Evolutionary conservation across 176 grass and related monocot genomes (phyloP), one percentile per base, ranked within the genome.

Genomic region (Oropetium thomaeum): DNA sequence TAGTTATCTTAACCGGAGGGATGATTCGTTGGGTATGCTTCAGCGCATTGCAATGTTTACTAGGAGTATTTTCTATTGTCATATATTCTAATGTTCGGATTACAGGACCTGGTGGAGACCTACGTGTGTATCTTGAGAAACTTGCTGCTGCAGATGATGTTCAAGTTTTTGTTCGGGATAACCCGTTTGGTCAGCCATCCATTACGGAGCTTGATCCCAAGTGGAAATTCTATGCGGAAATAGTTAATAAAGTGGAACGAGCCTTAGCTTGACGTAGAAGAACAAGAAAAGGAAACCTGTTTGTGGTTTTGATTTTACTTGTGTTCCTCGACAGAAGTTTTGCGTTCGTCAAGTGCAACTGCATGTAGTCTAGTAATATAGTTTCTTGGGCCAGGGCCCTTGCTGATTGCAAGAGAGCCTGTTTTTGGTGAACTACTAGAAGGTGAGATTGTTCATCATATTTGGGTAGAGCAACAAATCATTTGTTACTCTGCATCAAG

Each of bases 131-230:
- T 88, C 82, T 99, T 17, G 76, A 90, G 81, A 83, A 76, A 35
- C 40, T 99, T 54, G 87, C 89, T 69, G 32, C 76, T 60, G 69
- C 87, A 53, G 85, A 84, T 72, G 59, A 99, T 86, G 91, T 99
- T 88, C 91, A 81, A 75, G 30, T 16, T 14, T 95, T 88, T 83
- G 89, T 99, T 40, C 81, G 28, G 37, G 78, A 90, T 31, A 85
- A 99, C 47, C 96, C 87, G 49, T 95, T 90, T 65, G 96, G 91
- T 47, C 96, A 99, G 83, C 78, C 77, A 38, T 65, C 87, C 32
- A 90, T 99, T 83, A 72, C 84, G 27, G 69, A 92, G 71, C 69
- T 69, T 78, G 65, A 84, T 83, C 79, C 76, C 28, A 48, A 72
- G 43, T 99, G 96, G 96, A 74, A 80, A 51, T 99, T 99, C 59